Evolutionary conservation across 345 rosid species (phyloP), one percentile per base, ranked within the genome.

Genomic region (Erucastrum elatum): DNA sequence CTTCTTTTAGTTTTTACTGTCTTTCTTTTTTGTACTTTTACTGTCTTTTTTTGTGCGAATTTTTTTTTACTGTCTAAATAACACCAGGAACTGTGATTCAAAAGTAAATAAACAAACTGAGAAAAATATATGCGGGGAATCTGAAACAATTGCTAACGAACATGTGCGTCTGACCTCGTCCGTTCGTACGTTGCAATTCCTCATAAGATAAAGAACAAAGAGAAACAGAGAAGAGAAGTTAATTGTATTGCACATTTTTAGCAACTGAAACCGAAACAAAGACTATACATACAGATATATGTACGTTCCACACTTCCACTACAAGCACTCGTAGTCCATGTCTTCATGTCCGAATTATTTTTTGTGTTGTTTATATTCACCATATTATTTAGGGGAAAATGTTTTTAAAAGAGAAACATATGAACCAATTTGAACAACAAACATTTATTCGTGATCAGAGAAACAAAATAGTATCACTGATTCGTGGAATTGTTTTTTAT

Each of bases 151-250:
- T 62, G 29, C 70, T 74, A 79, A 53, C 39, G 75, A 68, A 74
- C 78, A 74, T 80, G 82, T 79, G 82, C 64, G 70, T 51, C 64
- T 73, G 82, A 79, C 78, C 77, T 79, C 64, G 82, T 62, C 79
- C 82, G 55, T 33, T 80, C 79, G 79, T 74, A 80, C 75, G 75
- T 68, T 68, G 75, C 71, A 66, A 12, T 49, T 68, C 79, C 79
- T 74, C 71, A 64, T 51, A 68, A 69, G 79, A 69, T 71, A 74
- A 63, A 79, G 66, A 74, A 74, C 75, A 74, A 74, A 74, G 66
- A 35, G 39, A 74, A 69, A 79, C 66, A 79, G 65, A 73, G 75
- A 53, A 8, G 66, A 62, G 70, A 80, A 80, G 79, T 74, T 80
- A 74, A 80, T 80, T 80, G 82, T 63, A 53, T 51, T 68, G 66